phyloP scores from a whole-genome alignment of 371 early-diverging fungal species.

The Lichtheimia ornata region DNA sequence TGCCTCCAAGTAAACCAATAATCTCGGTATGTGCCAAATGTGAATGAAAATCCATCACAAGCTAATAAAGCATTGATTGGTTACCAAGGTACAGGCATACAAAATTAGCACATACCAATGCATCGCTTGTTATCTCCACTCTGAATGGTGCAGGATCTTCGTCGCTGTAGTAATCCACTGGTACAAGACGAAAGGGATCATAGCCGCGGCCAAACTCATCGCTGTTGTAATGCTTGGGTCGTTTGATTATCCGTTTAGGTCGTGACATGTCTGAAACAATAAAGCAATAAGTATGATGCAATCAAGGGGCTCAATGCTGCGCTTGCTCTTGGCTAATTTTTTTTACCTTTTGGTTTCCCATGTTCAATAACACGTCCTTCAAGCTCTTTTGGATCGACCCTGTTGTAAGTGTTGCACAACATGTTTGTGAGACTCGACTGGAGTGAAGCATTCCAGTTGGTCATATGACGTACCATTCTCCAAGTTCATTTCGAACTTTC shows the following conservation, averaged over 20 bases:
- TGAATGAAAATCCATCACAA: conserved; percentile 87
- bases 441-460: neutral
- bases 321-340: neutral
- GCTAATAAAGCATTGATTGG: conserved; percentile 27
- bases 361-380: conserved; percentile 71
- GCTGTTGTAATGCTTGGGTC: conserved; percentile 36
- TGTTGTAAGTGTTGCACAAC: conserved; percentile 14
- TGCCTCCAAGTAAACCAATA: conserved; percentile 84
- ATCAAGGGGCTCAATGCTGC: neutral
- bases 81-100: neutral
- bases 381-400: conserved; percentile 66
- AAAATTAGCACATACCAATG: conserved; percentile 49
- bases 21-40: conserved; percentile 84
- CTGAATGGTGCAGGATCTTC: conserved; percentile 60
- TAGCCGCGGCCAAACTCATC: conserved; percentile 51
- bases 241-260: conserved; percentile 39
- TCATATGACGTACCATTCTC: conserved; percentile 58
- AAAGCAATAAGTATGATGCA: neutral
- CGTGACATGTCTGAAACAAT: conserved; percentile 16
- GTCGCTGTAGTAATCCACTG: conserved; percentile 53
- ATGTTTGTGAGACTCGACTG: neutral
- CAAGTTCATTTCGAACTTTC: conserved; percentile 62
- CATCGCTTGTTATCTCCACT: conserved; percentile 61
- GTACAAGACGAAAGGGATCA: conserved; percentile 73
- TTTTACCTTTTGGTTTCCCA: conserved; percentile 22